Conservation (phyloP, 306 rosid species). For the Chamaecrista fasciculata region DNA sequence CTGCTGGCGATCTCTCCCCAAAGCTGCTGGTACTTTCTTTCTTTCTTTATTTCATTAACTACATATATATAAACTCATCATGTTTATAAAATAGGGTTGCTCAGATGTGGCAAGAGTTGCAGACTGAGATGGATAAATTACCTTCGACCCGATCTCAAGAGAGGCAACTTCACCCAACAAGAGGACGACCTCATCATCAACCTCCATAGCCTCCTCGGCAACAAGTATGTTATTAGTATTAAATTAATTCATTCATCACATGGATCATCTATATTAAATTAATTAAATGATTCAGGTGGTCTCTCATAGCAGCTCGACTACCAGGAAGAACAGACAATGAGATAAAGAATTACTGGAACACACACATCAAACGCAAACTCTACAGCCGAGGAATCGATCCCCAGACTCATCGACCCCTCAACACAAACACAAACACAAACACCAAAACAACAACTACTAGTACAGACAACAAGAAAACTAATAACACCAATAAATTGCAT, state of each 20-base stretch:
- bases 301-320: conserved; percentile 49
- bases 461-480: not conserved
- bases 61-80: no score
- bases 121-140: conserved; percentile 64
- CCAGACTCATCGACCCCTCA: conserved; percentile 46
- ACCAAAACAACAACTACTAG: not conserved
- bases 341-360: conserved; percentile 72
- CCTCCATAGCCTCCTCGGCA: conserved; percentile 58
- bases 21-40: conserved; percentile 46
- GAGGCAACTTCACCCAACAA: conserved; percentile 50
- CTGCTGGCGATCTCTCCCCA: conserved; percentile 61
- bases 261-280: no score
- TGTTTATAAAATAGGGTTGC: conserved; percentile 62
- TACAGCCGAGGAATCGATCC: conserved; percentile 51
- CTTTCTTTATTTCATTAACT: not conserved
- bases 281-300: conserved; percentile 46
- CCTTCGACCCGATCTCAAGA: conserved; percentile 57
- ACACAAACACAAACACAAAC: not conserved
- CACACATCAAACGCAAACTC: conserved; percentile 50
- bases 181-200: conserved; percentile 57
- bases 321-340: conserved; percentile 69
- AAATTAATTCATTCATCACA: no score
- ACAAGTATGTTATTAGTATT: conserved; percentile 40
- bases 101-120: conserved; percentile 70
- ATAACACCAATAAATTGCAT: not conserved